Conservation (phyloP, 2,329 filamentous ascomycete genomes). For the Pestalotiopsis sp. region DNA sequence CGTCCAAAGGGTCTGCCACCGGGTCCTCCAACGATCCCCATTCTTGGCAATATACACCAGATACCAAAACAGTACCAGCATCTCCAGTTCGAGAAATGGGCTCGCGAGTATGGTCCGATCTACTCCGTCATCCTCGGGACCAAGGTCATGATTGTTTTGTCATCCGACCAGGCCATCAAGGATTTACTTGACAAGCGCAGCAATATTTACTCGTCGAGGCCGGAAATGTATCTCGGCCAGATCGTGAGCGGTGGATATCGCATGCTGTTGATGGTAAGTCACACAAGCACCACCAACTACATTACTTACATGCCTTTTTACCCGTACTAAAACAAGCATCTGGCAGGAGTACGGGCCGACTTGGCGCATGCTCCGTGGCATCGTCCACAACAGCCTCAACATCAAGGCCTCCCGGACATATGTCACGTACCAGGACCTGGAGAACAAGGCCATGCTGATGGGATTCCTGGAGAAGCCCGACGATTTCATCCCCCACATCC, state of each 20-base stretch:
- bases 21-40: constrained; percentile 52
- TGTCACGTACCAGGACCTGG: constrained; percentile 57
- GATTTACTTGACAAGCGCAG: constrained; percentile 55
- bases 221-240: constrained; percentile 45
- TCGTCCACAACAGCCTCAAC: constrained; percentile 50
- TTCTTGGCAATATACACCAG: constrained; percentile 55
- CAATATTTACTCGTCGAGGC: constrained; percentile 51
- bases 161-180: constrained; percentile 46
- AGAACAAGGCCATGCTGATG: constrained; percentile 56
- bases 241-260: constrained; percentile 23
- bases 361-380: constrained; percentile 38
- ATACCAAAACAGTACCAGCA: constrained; percentile 46
- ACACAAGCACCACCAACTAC: not conserved
- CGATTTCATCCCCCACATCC: constrained; percentile 44
- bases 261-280: constrained; percentile 22
- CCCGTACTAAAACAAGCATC: not conserved
- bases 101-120: constrained; percentile 52
- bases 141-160: constrained; percentile 49
- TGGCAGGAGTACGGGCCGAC: constrained; percentile 34
- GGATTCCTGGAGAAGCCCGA: constrained; percentile 48
- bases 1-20: constrained; percentile 44
- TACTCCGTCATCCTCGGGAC: constrained; percentile 55
- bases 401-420: constrained; percentile 49
- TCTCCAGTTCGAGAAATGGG: constrained; percentile 55
- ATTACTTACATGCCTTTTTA: not conserved